These are phyloP conservation scores for Oryza meyeriana DNA, from an alignment of 176 grass and related monocot genomes.

Conservation along the genomic window DNA sequence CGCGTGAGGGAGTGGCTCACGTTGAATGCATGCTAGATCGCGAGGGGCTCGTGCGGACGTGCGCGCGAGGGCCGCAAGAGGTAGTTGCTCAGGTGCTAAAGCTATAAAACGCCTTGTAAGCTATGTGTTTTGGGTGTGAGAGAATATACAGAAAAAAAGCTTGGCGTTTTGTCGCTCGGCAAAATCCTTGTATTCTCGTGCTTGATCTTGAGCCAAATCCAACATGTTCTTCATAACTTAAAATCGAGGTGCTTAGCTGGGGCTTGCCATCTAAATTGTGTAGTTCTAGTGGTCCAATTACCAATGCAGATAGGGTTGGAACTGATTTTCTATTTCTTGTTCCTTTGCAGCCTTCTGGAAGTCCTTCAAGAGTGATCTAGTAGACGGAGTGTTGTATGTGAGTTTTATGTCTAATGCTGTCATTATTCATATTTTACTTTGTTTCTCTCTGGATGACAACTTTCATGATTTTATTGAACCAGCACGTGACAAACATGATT, in stretches of 20 bases:
- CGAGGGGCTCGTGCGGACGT: too few relatives aligned
- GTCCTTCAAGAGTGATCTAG: slow-evolving; percentile 93
- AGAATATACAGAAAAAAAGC: too few relatives aligned
- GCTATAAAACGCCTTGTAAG: too few relatives aligned
- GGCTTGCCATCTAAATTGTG: background rate
- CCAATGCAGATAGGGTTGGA: background rate
- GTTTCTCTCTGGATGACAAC: slow-evolving; percentile 16
- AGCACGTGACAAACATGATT: slow-evolving; percentile 98
- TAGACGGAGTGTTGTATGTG: slow-evolving; percentile 93
- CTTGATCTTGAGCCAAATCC: too few relatives aligned
- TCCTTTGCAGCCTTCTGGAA: slow-evolving; percentile 95
- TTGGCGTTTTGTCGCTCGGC: too few relatives aligned
- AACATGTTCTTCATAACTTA: background rate
- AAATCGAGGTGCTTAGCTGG: background rate
- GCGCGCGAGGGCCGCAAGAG: too few relatives aligned
- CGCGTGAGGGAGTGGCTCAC: too few relatives aligned
- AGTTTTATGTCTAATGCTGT: slow-evolving; percentile 33
- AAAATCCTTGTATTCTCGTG: too few relatives aligned
- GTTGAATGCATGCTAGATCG: too few relatives aligned
- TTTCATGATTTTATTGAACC: slow-evolving; percentile 82
- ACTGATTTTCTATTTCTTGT: slow-evolving; percentile 6
- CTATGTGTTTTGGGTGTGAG: too few relatives aligned
- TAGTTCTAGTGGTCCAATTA: too few relatives aligned
- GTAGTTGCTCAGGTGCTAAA: too few relatives aligned
- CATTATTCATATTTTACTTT: background rate